Evolutionary conservation across 148 eudicot genomes (phyloP), one percentile per base, ranked within the genome.

Genomic region (Nyssa sinensis): DNA sequence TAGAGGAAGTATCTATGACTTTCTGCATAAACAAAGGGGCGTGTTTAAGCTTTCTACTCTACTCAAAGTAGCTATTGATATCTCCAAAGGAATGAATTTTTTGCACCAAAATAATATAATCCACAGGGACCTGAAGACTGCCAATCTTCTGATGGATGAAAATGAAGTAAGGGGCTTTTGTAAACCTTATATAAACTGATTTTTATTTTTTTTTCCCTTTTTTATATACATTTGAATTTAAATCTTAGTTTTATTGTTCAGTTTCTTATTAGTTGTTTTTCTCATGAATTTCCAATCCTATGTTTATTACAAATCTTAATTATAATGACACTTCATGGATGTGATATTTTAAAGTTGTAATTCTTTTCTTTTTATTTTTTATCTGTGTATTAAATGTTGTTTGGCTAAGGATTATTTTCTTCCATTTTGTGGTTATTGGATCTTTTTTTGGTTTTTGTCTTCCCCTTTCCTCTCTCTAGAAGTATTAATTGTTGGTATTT

Each of bases 111-210:
- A 88, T 78, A 75, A 84, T 79, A 88, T 90, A 41, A 69, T 90
- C 47, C 91, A 90, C 77, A 83, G 91, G 77, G 94, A 90, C 84
- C 78, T 90, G 69, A 90, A 90, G 80, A 83, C 91, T 76, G 91
- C 90, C 62, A 90, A 88, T 85, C 85, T 90, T 79, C 84, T 90
- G 64, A 90, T 84, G 88, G 86, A 85, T 81, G 91, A 86, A 69
- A 75, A 80, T 70, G 91, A 85, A 74, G 94, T 90, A 88, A 83
- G 79, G 70, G 44, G 55, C 73, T 62, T 14, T 31, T 65, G 5
- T 58, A 21, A 21, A 28, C 32, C 21, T 53, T 68, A 33, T 37
- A 29, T 19, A 49, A 11, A 55, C 59, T 21, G 25, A n/a, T 55
- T 19, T 24, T 55, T 5, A 55, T 55, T 30, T 17, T 33, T 72